phyloP scores from a whole-genome alignment of 495 filamentous ascomycete species.

The Lasiosphaeria ovina region DNA sequence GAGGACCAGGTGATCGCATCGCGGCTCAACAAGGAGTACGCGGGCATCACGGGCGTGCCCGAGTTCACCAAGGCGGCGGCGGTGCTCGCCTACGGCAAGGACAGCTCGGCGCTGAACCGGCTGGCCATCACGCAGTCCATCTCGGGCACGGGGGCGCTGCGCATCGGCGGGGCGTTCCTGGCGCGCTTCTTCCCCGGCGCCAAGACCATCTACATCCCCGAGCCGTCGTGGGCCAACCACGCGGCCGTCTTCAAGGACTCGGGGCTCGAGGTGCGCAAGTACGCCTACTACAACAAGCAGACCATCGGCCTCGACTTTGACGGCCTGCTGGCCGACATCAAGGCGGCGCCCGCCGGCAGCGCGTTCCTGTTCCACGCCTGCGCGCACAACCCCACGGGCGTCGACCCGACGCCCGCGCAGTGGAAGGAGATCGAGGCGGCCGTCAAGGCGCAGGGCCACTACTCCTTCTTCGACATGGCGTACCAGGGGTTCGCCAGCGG shows the following conservation, averaged over 20 bases:
- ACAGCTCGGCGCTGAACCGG: constrained; percentile 72
- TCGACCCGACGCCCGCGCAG: constrained; percentile 89
- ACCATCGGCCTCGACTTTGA: constrained; percentile 98
- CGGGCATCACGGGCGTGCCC: constrained; percentile 92
- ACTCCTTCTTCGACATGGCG: constrained; percentile 98
- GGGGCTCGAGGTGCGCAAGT: constrained; percentile 84
- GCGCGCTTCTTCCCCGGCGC: constrained; percentile 80
- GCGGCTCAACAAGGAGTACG: constrained; percentile 92
- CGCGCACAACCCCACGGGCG: constrained; percentile 97
- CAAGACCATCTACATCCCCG: constrained; percentile 95
- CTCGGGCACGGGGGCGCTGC: constrained; percentile 92
- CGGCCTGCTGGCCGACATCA: constrained; percentile 87
- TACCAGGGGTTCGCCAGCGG: constrained; percentile 98
- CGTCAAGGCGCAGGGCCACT: constrained; percentile 86
- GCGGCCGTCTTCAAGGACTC: constrained; percentile 93
- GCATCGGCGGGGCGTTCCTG: constrained; percentile 92
- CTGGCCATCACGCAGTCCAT: constrained; percentile 96
- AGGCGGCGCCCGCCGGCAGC: constrained; percentile 79
- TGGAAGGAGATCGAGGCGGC: constrained; percentile 91
- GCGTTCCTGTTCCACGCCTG: constrained; percentile 94
- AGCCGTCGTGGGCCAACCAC: constrained; percentile 98
- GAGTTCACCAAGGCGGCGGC: constrained; percentile 91
- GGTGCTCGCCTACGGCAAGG: constrained; percentile 81
- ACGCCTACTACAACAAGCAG: constrained; percentile 98
- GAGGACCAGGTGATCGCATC: constrained; percentile 81